These are phyloP conservation scores for Cryoendolithus antarcticus DNA, from an alignment of 2,329 filamentous ascomycete species.

Conservation along the genomic window DNA sequence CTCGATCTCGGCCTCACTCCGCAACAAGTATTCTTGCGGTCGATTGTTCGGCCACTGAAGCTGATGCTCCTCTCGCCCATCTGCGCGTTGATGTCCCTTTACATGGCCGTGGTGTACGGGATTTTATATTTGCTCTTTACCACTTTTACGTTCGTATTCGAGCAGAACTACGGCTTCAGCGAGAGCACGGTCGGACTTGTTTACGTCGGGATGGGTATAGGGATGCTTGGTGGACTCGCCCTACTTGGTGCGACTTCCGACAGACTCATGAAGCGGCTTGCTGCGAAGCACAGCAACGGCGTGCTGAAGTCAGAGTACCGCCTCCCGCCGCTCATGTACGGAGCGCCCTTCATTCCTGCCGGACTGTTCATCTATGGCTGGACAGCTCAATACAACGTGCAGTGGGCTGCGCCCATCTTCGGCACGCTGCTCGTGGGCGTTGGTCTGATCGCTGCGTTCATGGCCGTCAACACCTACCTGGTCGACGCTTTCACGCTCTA, in stretches of 20 bases:
- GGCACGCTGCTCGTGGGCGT: slow-evolving; percentile 39
- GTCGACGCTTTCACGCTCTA: slow-evolving; percentile 34
- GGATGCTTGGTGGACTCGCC: slow-evolving; percentile 28
- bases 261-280: slow-evolving; percentile 20
- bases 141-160: slow-evolving; percentile 40
- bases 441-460: slow-evolving; percentile 32
- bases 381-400: slow-evolving; percentile 33
- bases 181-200: slow-evolving; percentile 36
- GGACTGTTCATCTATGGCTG: slow-evolving; percentile 49
- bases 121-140: slow-evolving; percentile 39
- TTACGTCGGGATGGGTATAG: slow-evolving; percentile 42
- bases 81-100: slow-evolving; percentile 33
- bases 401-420: slow-evolving; percentile 45
- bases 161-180: slow-evolving; percentile 32
- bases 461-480: slow-evolving; percentile 34
- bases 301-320: slow-evolving; percentile 45
- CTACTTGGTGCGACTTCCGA: slow-evolving; percentile 26
- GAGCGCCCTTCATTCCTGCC: slow-evolving; percentile 38
- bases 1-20: slow-evolving; percentile 27
- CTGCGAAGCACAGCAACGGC: slow-evolving; percentile 17
- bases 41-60: slow-evolving; percentile 26
- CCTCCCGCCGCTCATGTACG: slow-evolving; percentile 44
- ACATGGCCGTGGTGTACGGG: slow-evolving; percentile 24
- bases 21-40: slow-evolving; percentile 30
- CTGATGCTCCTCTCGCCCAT: slow-evolving; percentile 32